These are phyloP conservation scores for Diutina mesorugosa DNA, from an alignment of 1,139 yeast species.

Conservation along the genomic window DNA sequence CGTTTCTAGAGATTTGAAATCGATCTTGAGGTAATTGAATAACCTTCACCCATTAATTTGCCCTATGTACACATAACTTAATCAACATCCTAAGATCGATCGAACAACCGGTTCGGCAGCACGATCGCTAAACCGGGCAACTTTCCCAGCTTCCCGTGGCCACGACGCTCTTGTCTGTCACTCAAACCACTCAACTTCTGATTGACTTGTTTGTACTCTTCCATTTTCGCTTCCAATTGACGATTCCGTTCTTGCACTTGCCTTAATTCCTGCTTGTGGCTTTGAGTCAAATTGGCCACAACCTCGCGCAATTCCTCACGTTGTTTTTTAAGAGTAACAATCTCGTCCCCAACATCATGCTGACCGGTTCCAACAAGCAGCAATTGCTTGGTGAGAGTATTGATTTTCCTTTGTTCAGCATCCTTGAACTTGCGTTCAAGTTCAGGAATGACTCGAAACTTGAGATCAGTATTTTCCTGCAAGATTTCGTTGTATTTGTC, in stretches of 20 bases:
- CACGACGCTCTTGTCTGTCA: conserved; percentile 4
- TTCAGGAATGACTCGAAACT: conserved; percentile 20
- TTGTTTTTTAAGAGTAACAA: conserved; percentile 31
- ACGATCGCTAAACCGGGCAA: conserved; percentile 30
- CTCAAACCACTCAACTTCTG: conserved; percentile 20
- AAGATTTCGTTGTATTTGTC: conserved; percentile 24
- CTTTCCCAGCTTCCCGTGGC: conserved; percentile 19
- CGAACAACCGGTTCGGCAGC: conserved; percentile 23
- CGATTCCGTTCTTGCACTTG: conserved; percentile 31
- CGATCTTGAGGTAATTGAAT: neutral
- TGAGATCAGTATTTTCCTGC: conserved; percentile 22
- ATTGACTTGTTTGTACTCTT: conserved; percentile 21
- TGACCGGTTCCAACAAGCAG: conserved; percentile 1
- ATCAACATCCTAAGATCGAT: conserved; percentile 4
- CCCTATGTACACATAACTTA: neutral
- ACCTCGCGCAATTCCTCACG: conserved; percentile 50
- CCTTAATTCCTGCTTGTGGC: conserved; percentile 24
- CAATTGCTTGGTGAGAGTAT: neutral
- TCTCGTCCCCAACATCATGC: conserved; percentile 10
- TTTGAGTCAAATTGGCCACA: conserved; percentile 22
- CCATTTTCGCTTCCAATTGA: conserved; percentile 24
- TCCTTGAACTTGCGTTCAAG: conserved; percentile 13
- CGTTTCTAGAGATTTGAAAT: too few relatives aligned
- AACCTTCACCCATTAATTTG: neutral
- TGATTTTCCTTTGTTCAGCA: conserved; percentile 1